Evolutionary conservation across 139 green algal genomes (phyloP).

Genomic region (Haematococcus lacustris): DNA sequence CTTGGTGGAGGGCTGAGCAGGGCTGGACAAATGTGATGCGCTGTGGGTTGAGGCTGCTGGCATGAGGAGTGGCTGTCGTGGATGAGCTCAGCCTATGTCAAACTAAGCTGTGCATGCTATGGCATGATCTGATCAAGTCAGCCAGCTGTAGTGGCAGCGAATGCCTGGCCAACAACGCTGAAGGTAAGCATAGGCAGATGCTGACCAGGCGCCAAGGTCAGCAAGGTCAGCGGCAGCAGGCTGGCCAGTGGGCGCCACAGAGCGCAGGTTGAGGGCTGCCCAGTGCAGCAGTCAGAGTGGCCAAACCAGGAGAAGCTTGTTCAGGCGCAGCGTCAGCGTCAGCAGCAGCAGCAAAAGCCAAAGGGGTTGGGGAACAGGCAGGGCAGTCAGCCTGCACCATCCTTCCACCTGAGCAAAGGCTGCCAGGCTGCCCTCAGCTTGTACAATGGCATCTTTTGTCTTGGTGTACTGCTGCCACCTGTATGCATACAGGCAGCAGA

Average conservation of each 20-base stretch:
- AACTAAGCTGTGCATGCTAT: too few relatives aligned
- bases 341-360: background rate
- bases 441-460: slow-evolving; percentile 49
- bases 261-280: background rate
- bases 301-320: background rate
- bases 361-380: background rate
- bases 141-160: too few relatives aligned
- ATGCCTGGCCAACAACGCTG: too few relatives aligned
- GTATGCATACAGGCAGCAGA: too few relatives aligned
- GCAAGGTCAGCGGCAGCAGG: background rate
- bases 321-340: background rate
- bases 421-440: slow-evolving; percentile 56
- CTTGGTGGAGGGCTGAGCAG: background rate
- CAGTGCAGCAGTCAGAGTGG: background rate
- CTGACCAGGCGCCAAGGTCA: too few relatives aligned
- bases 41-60: background rate
- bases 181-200: too few relatives aligned
- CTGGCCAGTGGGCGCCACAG: background rate
- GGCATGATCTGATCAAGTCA: too few relatives aligned
- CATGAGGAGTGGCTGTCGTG: too few relatives aligned
- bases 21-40: too few relatives aligned
- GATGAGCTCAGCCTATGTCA: too few relatives aligned
- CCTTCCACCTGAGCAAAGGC: slow-evolving; percentile 45
- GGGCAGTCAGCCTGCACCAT: background rate
- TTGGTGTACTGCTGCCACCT: slow-evolving; percentile 51